Evolutionary conservation across 805 yeast species (phyloP), one percentile per base, ranked within the genome.

Genomic region (Metschnikowia lochheadii): DNA sequence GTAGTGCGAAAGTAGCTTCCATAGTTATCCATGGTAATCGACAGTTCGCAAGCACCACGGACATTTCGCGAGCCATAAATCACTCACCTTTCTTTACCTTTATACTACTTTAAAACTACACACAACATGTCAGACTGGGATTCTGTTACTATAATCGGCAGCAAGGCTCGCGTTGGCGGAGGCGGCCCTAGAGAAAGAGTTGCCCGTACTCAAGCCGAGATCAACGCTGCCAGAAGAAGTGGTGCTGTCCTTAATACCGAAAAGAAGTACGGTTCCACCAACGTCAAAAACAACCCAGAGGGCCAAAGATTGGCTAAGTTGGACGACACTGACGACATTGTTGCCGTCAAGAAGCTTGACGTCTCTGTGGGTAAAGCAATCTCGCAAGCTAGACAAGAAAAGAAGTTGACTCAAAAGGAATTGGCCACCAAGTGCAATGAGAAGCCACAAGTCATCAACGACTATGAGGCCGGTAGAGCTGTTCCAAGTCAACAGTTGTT

Each of bases 391-490:
- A 84, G 99, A 76, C 84, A 83, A 63, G 97, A 88, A 52, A 89
- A 90, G 78, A 81, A 82, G 63, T 67, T 91, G 66, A 85, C 97
- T 8, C 99, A 94, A 72, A 94, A 94, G 79, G 99, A 94, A 62
- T 80, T 94, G 63, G 99, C 99, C 62, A 89, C 96, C 50, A 87
- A 86, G 69, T 81, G 92, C 65, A 92, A 91, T 68, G 99, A 94
- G 75, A 94, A 94, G 77, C 97, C 97, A 54, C 89, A 85, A 59
- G 87, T 94, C 54, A 84, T 94, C 65, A 91, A 89, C 71, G 99
- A 94, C 66, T 94, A 94, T 71, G 99, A 94, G 76, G 88, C 96
- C 50, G 97, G 96, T 52, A 84, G 96, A 67, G 99, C 96, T 41
- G 82, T 87, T 58, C 99, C 99, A 51, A 91, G 89, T 76, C 99